Evolutionary conservation across 768 basidiomycete species (phyloP), one percentile per base, ranked within the genome.

Genomic region (Rhizopogon vulgaris): DNA sequence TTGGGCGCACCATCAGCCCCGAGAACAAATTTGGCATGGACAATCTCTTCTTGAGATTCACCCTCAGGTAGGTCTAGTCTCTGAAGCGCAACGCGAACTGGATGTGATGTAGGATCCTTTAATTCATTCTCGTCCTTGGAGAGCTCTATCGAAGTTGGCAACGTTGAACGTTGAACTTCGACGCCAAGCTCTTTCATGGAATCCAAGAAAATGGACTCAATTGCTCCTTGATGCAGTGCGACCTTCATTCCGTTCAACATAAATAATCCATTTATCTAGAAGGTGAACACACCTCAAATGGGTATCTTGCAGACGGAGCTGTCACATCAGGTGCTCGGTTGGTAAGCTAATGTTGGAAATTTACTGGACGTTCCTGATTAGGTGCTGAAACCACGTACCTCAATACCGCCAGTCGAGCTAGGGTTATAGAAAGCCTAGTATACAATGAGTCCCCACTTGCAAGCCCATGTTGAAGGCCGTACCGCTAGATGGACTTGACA

Each of bases 341-440:
- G 10, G 81, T 81, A 8, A 84, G 73, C 85, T 88, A 47, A 51
- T 18, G 36, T 39, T 11, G 11, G n/a, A 39, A 4, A 48, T 18
- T 49, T 42, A 49, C 10, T 3, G 36, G 12, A 41, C 10, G 7
- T 51, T 48, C 6, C 48, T 18, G n/a, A 22, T 15, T 27, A 15
- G 14, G 24, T 17, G 2, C 18, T 14, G 24, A 25, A 18, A 0
- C 3, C 37, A 45, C 66, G 48, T 38, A 79, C 85, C 71, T 80
- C 75, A 39, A 88, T 84, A 1, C 79, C 82, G 11, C 83, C 84
- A 30, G 75, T 62, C 4, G 76, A 64, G 25, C 75, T 71, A 2
- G 87, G 87, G 57, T 87, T 83, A 58, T 89, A 90, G 64, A 90
- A 88, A 3, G 87, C 82, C 87, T 89, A 48, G 4, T 24, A 14